Evolutionary conservation across 352 stramenopile genomes (phyloP).

Genomic region (Phytophthora macrochlamydospora): DNA sequence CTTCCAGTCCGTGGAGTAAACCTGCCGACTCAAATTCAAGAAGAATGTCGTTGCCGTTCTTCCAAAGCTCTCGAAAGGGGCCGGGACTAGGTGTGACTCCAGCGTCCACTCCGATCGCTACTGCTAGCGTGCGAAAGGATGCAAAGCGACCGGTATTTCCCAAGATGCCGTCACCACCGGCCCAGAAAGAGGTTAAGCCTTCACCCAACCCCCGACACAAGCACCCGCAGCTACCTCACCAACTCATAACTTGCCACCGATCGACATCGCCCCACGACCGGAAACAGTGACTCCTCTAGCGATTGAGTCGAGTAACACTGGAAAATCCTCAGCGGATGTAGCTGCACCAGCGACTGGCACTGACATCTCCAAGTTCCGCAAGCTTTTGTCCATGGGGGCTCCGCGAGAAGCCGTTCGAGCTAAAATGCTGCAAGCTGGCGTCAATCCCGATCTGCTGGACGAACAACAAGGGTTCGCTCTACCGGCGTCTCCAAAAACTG

Average conservation of each 20-base stretch:
- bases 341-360: constrained; percentile 18
- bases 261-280: constrained; percentile 15
- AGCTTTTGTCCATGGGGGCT: constrained; percentile 90
- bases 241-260: constrained; percentile 21
- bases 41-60: constrained; percentile 72
- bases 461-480: constrained; percentile 52
- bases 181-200: constrained; percentile 11
- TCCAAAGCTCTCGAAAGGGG: constrained; percentile 71
- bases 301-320: constrained; percentile 12
- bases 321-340: not conserved
- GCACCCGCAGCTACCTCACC: not conserved
- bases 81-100: constrained; percentile 59
- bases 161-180: constrained; percentile 34
- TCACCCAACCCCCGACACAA: not conserved
- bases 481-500: constrained; percentile 15
- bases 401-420: constrained; percentile 75
- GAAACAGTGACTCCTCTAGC: constrained; percentile 19
- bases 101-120: constrained; percentile 72
- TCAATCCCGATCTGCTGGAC: constrained; percentile 62
- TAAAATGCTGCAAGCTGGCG: constrained; percentile 80
- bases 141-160: constrained; percentile 67
- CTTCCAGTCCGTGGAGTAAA: constrained; percentile 12
- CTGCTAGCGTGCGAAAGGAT: constrained; percentile 73
- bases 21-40: constrained; percentile 14
- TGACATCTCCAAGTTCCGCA: constrained; percentile 90